Base-by-base conservation (phyloP, 2,329 filamentous ascomycete species). In the Lojkania enalia region DNA sequence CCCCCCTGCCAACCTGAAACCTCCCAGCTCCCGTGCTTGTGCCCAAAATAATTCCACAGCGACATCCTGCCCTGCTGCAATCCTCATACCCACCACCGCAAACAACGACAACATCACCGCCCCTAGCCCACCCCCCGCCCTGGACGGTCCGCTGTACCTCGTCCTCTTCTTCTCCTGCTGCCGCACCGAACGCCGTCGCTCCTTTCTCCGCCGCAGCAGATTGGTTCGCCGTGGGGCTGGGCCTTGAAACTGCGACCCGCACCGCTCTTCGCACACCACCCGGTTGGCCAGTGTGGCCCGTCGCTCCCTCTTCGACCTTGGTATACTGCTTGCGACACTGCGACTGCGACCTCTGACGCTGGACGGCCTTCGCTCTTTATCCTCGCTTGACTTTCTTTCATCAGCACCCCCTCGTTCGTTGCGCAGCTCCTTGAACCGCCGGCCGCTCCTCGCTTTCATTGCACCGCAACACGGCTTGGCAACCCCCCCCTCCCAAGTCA, bases 391-490 rank as follows among this genome's bases (percentile, higher is more conserved):
- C 32, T 11, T 44, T 32, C 40, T 42, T 23, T 25, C 35, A 29
- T 35, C 32, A 18, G 7, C 18, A 21, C 13, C 29, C 20, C 12
- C 25, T 37, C 4, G 33, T 43, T 43, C 44, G 41, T 46, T 40
- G 42, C 25, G 33, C 46, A 35, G 14, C 41, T 35, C 36, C n/a
- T n/a, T n/a, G n/a, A 23, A 38, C 23, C 14, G 30, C 41, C 20
- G 16, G 16, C 35, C 42, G 33, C 41, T 49, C 57, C 55, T 57
- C 53, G 54, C 58, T 58, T 52, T 52, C 53, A 54, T 55, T 55
- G 57, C 63, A 54, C 60, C 58, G 47, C 61, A 46, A 39, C 49
- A 15, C 33, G 46, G 49, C 57, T 61, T 60, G 61, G 57, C 60
- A 29, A 42, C 45, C 46, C 46, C 30, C 44, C 48, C 38, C 36